A percentile compares a stretch with the other conserved stretches of the same genome.
These are phyloP conservation scores for Zopfia rhizophila DNA, from an alignment of 2,329 filamentous ascomycete genomes.

Conservation along the genomic window DNA sequence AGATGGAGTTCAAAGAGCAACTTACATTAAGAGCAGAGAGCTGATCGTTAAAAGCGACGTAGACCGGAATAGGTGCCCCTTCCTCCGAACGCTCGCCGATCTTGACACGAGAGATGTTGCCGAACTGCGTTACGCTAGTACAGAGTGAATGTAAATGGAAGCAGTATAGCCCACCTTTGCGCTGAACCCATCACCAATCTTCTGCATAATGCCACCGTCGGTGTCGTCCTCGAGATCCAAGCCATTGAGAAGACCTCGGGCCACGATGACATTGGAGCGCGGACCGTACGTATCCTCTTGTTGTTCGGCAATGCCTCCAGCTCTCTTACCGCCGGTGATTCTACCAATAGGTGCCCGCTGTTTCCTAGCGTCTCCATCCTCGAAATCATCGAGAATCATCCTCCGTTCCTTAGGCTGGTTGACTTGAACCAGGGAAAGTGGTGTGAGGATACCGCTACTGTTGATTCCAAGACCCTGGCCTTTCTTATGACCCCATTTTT, in stretches of 20 bases:
- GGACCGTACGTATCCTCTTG: slow-evolving; percentile 52
- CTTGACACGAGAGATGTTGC: slow-evolving; percentile 81
- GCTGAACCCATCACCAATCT: slow-evolving; percentile 93
- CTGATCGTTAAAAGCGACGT: slow-evolving; percentile 90
- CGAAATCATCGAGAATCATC: slow-evolving; percentile 20
- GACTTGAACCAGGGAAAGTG: slow-evolving; percentile 81
- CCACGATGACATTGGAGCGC: slow-evolving; percentile 84
- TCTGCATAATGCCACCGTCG: slow-evolving; percentile 77
- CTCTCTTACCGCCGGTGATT: slow-evolving; percentile 81
- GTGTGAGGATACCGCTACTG: slow-evolving; percentile 83
- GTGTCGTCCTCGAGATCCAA: slow-evolving; percentile 86
- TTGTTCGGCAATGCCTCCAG: slow-evolving; percentile 51
- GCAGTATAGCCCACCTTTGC: slow-evolving; percentile 68
- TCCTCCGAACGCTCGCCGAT: slow-evolving; percentile 70
- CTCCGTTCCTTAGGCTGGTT: slow-evolving; percentile 34
- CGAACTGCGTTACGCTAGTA: slow-evolving; percentile 68
- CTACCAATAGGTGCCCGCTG: slow-evolving; percentile 63
- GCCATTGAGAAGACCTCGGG: slow-evolving; percentile 86
- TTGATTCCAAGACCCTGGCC: slow-evolving; percentile 87
- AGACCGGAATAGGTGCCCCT: slow-evolving; percentile 73
- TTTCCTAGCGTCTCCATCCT: slow-evolving; percentile 62
- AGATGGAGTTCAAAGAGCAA: slow-evolving; percentile 34
- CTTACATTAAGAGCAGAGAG: slow-evolving; percentile 85
- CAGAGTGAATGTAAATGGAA: slow-evolving; percentile 11
- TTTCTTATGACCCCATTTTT: slow-evolving; percentile 92